Conservation (phyloP, 345 rosid genomes). For the Citropsis articulata region DNA sequence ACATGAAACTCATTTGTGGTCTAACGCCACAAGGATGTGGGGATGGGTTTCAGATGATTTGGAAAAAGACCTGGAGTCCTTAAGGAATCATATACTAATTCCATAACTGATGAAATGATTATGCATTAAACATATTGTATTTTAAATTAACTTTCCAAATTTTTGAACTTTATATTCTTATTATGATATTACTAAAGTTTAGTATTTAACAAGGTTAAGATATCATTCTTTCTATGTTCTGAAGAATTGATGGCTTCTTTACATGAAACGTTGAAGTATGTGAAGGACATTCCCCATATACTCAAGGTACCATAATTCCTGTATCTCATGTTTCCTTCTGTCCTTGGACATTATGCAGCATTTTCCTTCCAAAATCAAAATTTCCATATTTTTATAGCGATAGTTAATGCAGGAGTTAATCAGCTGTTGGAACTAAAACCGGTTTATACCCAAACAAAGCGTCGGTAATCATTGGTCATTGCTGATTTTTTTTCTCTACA, state of each 20-base stretch:
- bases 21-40: neutral
- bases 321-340: conserved; percentile 3
- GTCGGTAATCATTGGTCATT: neutral
- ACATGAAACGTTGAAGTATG: conserved; percentile 78
- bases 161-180: neutral
- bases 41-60: conserved; percentile 2
- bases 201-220: conserved; percentile 55
- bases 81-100: neutral
- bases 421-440: neutral
- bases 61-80: neutral
- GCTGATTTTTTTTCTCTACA: neutral
- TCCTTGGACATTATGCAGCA: conserved; percentile 1
- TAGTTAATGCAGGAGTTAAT: neutral
- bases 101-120: neutral
- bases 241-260: conserved; percentile 79
- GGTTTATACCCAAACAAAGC: neutral
- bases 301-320: conserved; percentile 55
- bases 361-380: neutral
- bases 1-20: conserved; percentile 7
- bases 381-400: conserved; percentile 1
- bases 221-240: conserved; percentile 80
- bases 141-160: neutral
- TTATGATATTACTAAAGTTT: neutral
- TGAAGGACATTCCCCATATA: conserved; percentile 76
- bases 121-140: neutral